Base-by-base conservation (phyloP, 805 yeast genomes). In the Yarrowia yakushimensis region DNA sequence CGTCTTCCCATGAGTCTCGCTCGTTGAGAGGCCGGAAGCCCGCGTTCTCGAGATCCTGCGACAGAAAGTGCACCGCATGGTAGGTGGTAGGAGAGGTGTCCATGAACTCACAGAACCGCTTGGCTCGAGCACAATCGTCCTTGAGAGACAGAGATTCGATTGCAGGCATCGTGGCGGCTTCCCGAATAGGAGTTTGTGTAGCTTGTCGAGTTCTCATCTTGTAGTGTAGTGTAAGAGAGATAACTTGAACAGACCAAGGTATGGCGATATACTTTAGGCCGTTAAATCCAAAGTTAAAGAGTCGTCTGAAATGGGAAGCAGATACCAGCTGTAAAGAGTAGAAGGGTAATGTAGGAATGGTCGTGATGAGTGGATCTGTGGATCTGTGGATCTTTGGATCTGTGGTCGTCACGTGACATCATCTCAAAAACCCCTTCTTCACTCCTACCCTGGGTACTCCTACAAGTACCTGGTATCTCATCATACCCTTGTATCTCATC, bases 1-100 rank as follows among this genome's bases (percentile, higher is more conserved):
- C 55, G 17, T 55, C 65, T 10, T 64, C 64, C 85, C 85, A 82
- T 25, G 74, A 68, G 30, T 72, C 75, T 69, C 81, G 81, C 71
- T 88, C 94, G 42, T 83, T 73, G 34, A 88, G 67, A 68, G 81
- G 83, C 6, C 67, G 74, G 74, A 85, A 87, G 1, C 90, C 90
- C 37, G 81, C 78, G 2, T 74, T 69, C 41, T 77, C 77, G 54
- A 88, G 75, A 63, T 78, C 69, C 18, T 73, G 25, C 12, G 64
- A 18, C 9, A 69, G 62, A 48, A 63, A 63, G n/a, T 63, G 67
- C 22, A 85, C 83, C 28, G 83, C 88, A 70, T 89, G 96, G 76
- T 77, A 88, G 42, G 85, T 84, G 18, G 96, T 88, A 43, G 96
- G 96, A 70, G 82, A 81, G 41, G 78, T 77, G 67, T 83, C 82